Base-by-base conservation (phyloP, 768 basidiomycete genomes). In the Mycena capillaripes region DNA sequence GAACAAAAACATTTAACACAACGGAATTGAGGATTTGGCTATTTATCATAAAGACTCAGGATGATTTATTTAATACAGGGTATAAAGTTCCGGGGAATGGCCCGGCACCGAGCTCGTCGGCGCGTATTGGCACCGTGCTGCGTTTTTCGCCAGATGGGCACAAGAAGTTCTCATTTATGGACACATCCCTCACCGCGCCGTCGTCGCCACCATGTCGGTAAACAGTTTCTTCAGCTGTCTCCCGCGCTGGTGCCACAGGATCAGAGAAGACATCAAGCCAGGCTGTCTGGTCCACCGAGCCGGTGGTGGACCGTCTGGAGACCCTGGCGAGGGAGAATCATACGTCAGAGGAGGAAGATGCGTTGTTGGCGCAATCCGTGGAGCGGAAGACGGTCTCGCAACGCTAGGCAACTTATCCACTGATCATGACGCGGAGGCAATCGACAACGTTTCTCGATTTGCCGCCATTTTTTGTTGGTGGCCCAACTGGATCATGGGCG, bases 391-490 rank as follows among this genome's bases (percentile, higher is more conserved):
- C n/a, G n/a, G n/a, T 70, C n/a, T 2, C 17, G 32, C 2, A 55
- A 9, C 50, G 63, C 6, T 38, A 36, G 9, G 34, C 17, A 21
- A 17, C 25, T 23, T 50, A 14, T 27, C 60, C 34, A 3, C 29
- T 29, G 16, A 32, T 10, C 29, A 53, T 11, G 34, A 64, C 16
- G 34, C 50, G 4, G 36, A 29, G 10, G 38, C 21, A 38, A 34
- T 42, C 52, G 60, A 70, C 23, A 21, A 27, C 4, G 44, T 63
- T 12, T 40, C 32, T 10, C 42, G 61, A 14, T 32, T 63, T 10
- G 69, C 69, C 4, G n/a, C 50, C 16, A 2, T 70, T 2, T 63
- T 70, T 25, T 40, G 34, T 21, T 70, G 69, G 69, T 63, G 61
- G 69, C 38, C 60, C 17, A 29, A 48, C 21, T 62, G 69, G 50